Percentiles rank a stretch among this genome's conserved stretches.
phyloP scores from a whole-genome alignment of 2,329 filamentous ascomycete genomes.

The Xylaria sp. region DNA sequence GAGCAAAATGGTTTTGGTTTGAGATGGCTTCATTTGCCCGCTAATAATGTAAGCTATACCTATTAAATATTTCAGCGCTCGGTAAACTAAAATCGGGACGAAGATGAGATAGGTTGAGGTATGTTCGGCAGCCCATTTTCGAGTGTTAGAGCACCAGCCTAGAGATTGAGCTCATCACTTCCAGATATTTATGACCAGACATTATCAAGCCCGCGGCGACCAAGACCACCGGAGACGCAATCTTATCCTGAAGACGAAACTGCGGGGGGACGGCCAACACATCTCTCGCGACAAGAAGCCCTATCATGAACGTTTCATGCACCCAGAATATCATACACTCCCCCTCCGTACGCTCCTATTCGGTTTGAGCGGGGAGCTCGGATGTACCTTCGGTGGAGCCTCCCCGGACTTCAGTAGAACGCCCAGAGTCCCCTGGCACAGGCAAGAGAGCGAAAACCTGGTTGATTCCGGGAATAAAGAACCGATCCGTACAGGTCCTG shows the following conservation, averaged over 20 bases:
- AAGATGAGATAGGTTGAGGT: slow-evolving; percentile 8
- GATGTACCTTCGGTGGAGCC: no score
- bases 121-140: neutral
- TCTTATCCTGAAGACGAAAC: neutral
- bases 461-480: no score
- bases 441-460: no score
- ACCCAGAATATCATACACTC: neutral
- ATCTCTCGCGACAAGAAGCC: neutral
- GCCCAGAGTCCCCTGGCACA: no score
- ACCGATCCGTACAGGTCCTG: neutral
- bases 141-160: neutral
- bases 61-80: no score
- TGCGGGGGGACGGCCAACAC: neutral
- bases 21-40: neutral
- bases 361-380: neutral
- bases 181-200: neutral
- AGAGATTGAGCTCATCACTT: neutral
- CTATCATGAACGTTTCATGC: neutral
- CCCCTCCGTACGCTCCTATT: neutral
- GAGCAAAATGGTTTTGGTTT: no score
- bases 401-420: neutral
- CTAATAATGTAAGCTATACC: slow-evolving; percentile 1
- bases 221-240: neutral
- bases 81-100: neutral
- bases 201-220: neutral